Percentiles rank a stretch among this genome's conserved stretches.
Conservation (phyloP, 768 basidiomycete species). For the Lepiota brunneoincarnata region DNA sequence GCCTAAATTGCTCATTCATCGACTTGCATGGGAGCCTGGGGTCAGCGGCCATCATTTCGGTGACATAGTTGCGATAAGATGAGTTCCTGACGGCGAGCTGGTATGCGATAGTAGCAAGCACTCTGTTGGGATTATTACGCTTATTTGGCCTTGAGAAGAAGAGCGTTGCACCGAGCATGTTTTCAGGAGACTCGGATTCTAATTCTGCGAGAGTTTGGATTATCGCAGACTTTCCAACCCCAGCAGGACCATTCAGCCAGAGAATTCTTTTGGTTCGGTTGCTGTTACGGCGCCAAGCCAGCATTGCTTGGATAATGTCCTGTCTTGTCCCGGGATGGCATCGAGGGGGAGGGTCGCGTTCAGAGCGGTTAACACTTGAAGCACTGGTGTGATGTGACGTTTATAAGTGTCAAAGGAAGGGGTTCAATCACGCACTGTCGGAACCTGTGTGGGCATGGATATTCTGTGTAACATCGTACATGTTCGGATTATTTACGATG, state of each 20-base stretch:
- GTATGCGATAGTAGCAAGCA: not conserved
- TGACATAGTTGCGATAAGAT: not conserved
- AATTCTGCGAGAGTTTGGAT: not conserved
- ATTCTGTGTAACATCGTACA: not conserved
- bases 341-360: too few species aligned
- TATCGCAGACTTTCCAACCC: conserved; percentile 1
- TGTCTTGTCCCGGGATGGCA: not conserved
- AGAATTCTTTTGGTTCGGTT: not conserved
- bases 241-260: not conserved
- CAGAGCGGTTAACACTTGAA: not conserved
- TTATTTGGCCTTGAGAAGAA: not conserved
- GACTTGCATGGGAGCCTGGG: not conserved
- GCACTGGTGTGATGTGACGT: not conserved
- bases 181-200: not conserved
- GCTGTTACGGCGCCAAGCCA: not conserved
- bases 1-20: not conserved
- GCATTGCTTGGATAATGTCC: not conserved
- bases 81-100: not conserved
- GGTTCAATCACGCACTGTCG: not conserved
- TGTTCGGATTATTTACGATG: not conserved
- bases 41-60: not conserved
- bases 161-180: not conserved
- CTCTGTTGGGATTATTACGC: not conserved
- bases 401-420: too few species aligned
- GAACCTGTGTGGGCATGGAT: not conserved